phyloP scores from a whole-genome alignment of 257 asterid genomes.

The Lantana camara region DNA sequence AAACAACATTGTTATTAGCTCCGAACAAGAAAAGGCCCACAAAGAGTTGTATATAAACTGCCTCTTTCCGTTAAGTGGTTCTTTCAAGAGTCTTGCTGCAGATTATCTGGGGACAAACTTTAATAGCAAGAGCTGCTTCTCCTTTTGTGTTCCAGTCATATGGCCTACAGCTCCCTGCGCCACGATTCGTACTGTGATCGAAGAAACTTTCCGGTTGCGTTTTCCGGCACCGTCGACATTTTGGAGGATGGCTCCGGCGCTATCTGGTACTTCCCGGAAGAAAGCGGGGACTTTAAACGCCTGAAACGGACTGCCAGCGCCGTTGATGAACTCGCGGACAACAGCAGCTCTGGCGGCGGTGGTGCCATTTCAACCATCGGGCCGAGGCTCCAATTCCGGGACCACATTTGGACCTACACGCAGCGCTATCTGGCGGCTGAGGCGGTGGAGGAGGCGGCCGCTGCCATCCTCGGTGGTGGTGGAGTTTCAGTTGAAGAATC shows the following conservation, averaged over 20 bases:
- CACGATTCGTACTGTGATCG: conserved; percentile 38
- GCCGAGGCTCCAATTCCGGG: conserved; percentile 60
- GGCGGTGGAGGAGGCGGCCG: conserved; percentile 52
- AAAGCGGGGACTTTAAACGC: conserved; percentile 46
- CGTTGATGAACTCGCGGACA: conserved; percentile 32
- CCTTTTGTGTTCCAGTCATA: background rate
- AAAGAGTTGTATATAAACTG: conserved; percentile 31
- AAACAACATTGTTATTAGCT: conserved; percentile 36
- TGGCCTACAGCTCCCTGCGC: conserved; percentile 43
- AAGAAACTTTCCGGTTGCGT: conserved; percentile 16
- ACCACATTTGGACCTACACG: conserved; percentile 60
- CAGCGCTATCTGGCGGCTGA: conserved; percentile 67
- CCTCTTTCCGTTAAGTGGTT: conserved; percentile 45
- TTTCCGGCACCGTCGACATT: conserved; percentile 27
- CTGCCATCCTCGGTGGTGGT: conserved; percentile 30
- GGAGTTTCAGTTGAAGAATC: conserved; percentile 24
- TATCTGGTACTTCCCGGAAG: conserved; percentile 40
- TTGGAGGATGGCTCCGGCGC: conserved; percentile 35
- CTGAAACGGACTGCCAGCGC: conserved; percentile 42
- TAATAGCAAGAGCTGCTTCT: background rate
- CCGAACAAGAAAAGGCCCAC: conserved; percentile 38
- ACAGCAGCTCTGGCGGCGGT: conserved; percentile 27
- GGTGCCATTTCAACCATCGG: conserved; percentile 43
- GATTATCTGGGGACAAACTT: conserved; percentile 16
- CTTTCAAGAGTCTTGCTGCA: conserved; percentile 60